A percentile compares a stretch with the other conserved stretches of the same genome.
phyloP scores from a whole-genome alignment of 2,329 filamentous ascomycete genomes.

The Fusarium pseudoanthophilum region DNA sequence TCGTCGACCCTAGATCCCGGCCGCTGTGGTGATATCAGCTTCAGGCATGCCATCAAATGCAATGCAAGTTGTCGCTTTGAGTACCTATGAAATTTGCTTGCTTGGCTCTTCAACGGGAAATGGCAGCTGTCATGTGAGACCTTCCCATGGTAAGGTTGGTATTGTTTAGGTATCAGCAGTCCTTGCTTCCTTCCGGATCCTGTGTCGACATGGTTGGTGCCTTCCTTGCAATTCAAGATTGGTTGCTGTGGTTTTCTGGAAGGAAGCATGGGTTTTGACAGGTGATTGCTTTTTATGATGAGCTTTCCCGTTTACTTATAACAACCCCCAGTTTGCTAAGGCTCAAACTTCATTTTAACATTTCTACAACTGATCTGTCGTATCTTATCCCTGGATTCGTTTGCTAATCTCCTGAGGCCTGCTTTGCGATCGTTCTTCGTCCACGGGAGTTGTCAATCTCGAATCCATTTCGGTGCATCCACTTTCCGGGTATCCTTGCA shows the following conservation, averaged over 20 bases:
- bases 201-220: background rate
- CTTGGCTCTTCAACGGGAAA: background rate
- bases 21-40: background rate
- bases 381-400: background rate
- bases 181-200: background rate
- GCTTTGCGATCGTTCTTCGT: background rate
- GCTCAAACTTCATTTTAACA: background rate
- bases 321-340: conserved; percentile 1
- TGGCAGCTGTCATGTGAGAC: conserved; percentile 26
- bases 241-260: conserved; percentile 23
- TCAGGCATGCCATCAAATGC: background rate
- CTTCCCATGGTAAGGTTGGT: background rate
- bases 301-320: background rate
- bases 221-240: background rate
- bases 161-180: background rate
- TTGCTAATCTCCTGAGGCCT: background rate
- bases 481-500: background rate
- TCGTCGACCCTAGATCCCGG: conserved; percentile 1
- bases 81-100: background rate
- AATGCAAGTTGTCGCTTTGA: background rate
- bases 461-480: conserved; percentile 9
- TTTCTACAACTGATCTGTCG: background rate
- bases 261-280: conserved; percentile 7
- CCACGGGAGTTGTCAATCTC: background rate
- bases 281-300: conserved; percentile 15